Evolutionary conservation across 192 early-diverging fungal species (phyloP).

Genomic region (Umbelopsis sp.): DNA sequence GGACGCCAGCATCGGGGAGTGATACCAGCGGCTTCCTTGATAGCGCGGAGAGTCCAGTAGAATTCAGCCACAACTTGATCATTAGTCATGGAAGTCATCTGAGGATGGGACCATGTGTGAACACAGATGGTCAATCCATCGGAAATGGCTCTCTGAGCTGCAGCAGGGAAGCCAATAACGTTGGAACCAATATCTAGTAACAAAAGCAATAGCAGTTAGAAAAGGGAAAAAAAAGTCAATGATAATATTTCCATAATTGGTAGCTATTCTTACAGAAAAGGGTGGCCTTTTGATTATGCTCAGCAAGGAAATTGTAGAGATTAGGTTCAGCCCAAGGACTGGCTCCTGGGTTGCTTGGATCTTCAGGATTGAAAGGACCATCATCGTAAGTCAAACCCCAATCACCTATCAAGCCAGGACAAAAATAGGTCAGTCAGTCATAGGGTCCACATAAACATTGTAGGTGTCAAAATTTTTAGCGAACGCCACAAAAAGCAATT

Average conservation of each 20-base stretch:
- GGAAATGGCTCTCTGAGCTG: constrained; percentile 37
- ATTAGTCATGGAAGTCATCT: constrained; percentile 52
- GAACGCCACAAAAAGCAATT: too few relatives aligned
- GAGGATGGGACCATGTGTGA: constrained; percentile 68
- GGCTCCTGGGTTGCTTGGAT: constrained; percentile 13
- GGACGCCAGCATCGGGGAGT: constrained; percentile 52
- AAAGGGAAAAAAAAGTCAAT: neutral
- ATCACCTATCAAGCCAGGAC: constrained; percentile 15
- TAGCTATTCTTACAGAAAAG: constrained; percentile 38
- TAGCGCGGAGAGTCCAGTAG: constrained; percentile 43
- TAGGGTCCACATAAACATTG: neutral
- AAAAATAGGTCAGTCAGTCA: neutral
- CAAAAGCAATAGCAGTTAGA: neutral
- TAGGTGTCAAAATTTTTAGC: neutral
- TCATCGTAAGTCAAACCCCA: constrained; percentile 50
- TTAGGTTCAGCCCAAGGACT: constrained; percentile 37
- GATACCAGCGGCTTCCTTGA: constrained; percentile 52
- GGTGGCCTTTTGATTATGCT: constrained; percentile 45
- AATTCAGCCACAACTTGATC: constrained; percentile 61
- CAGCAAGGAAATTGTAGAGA: constrained; percentile 44
- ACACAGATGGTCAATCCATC: constrained; percentile 62
- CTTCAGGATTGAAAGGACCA: constrained; percentile 37
- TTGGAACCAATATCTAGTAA: constrained; percentile 46
- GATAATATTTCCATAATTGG: neutral
- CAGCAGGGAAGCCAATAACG: constrained; percentile 38